Base-by-base conservation (phyloP, 176 grass and related monocot genomes). In the Tillandsia leiboldiana region DNA sequence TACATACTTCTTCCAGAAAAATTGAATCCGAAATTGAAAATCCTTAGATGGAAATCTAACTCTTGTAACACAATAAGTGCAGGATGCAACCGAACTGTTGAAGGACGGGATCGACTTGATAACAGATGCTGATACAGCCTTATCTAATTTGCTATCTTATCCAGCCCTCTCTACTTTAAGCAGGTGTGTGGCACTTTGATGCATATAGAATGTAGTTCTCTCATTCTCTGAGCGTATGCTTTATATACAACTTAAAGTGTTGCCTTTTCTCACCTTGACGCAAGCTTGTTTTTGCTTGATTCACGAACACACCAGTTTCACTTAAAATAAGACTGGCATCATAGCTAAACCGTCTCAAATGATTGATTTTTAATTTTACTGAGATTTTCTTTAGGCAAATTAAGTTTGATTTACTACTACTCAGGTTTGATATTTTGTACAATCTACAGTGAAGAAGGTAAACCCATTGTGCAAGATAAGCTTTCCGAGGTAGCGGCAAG, bases 91-190 rank as follows among this genome's bases (percentile, higher is more conserved):
- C 3, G 89, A 93, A 58, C 80, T 97, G 64, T 75, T 97, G 61
- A 97, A 90, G 79, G 94, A 97, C 69, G 84, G 84, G 47, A 90
- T 97, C 81, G 89, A 97, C 77, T 78, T 97, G 77, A 81, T 97
- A 73, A 84, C 89, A 42, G 88, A 93, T 69, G 84, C 89, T 20
- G 86, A 93, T 68, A 74, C 63, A 6, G 86, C 94, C 48, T 77
- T 97, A 24, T 80, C 53, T 8, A 90, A 90, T 85, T 82, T 97
- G 66, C 76, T 93, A 61, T 97, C 89, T 0, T 97, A 97, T 90
- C 94, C 94, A 23, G 79, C 92, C 69, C 82, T 85, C 20, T 70
- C 80, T 66, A 97, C 89, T 73, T 79, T 97, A 83, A 82, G 51
- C 77, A 97, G 89, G 94, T 97, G 23, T 48, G 53, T 10, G 69